Conservation (phyloP, 768 basidiomycete species). For the Lanmaoa pseudosensibilis region DNA sequence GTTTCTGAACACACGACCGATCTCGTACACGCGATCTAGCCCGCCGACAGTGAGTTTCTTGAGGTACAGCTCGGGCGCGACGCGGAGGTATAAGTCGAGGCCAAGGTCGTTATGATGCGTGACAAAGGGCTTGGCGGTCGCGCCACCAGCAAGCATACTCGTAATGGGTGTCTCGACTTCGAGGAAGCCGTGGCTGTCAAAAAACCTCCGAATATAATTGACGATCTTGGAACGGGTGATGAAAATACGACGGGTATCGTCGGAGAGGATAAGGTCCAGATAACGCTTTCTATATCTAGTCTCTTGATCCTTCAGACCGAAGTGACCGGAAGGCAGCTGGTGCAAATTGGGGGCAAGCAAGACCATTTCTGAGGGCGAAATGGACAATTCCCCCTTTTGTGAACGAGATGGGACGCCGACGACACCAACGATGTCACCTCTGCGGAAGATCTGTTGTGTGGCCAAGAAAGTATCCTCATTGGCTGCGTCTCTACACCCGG, state of each 20-base stretch:
- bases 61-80: conserved; percentile 97
- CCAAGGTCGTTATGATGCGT: conserved; percentile 99
- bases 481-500: conserved; percentile 50
- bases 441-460: conserved; percentile 83
- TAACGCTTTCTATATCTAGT: conserved; percentile 98
- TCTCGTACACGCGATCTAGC: conserved; percentile 96
- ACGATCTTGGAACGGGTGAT: conserved; percentile 85
- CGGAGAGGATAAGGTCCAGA: conserved; percentile 95
- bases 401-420: conserved; percentile 87
- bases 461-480: conserved; percentile 64
- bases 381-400: conserved; percentile 93
- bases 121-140: conserved; percentile 97
- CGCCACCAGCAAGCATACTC: conserved; percentile 93
- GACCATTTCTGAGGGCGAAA: conserved; percentile 74
- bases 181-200: conserved; percentile 91
- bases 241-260: conserved; percentile 86
- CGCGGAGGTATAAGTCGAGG: conserved; percentile 93
- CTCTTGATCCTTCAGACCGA: conserved; percentile 96
- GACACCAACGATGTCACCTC: conserved; percentile 96
- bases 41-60: conserved; percentile 98
- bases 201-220: conserved; percentile 89
- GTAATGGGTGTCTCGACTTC: conserved; percentile 99
- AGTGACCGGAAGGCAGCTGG: conserved; percentile 89
- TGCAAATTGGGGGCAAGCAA: conserved; percentile 96
- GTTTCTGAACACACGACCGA: conserved; percentile 96